A percentile compares a stretch with the other conserved stretches of the same genome.
phyloP scores from a whole-genome alignment of 345 rosid genomes.

The Eucalyptus lansdowneana region DNA sequence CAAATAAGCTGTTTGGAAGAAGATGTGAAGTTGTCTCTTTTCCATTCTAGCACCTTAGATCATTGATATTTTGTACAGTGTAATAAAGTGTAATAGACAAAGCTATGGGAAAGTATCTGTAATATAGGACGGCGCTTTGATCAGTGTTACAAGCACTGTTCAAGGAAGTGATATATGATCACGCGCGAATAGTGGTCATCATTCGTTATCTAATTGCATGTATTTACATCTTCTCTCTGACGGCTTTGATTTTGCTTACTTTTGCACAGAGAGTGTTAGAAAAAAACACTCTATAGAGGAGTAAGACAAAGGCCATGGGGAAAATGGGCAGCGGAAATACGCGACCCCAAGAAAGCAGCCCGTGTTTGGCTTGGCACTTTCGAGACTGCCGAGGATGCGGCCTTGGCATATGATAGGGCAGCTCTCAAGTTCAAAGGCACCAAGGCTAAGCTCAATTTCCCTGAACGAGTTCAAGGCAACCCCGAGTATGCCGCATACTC shows the following conservation, averaged over 20 bases:
- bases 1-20: neutral
- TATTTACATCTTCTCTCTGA: neutral
- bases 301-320: slow-evolving; percentile 99
- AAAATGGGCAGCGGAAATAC: slow-evolving; percentile 97
- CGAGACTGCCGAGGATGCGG: slow-evolving; percentile 89
- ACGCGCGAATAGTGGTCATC: neutral
- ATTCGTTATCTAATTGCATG: neutral
- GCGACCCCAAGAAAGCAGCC: slow-evolving; percentile 82
- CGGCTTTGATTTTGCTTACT: neutral
- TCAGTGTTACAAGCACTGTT: neutral
- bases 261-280: slow-evolving; percentile 32
- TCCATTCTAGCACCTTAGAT: neutral
- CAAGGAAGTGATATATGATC: neutral
- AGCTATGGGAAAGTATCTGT: neutral
- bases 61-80: neutral
- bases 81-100: neutral
- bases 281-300: slow-evolving; percentile 80
- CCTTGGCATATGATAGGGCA: slow-evolving; percentile 81
- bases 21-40: neutral
- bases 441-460: slow-evolving; percentile 90
- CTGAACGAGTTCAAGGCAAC: slow-evolving; percentile 58
- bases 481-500: slow-evolving; percentile 9
- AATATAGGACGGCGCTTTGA: neutral
- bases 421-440: slow-evolving; percentile 92
- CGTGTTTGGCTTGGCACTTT: slow-evolving; percentile 96